Percentiles rank a stretch among this genome's conserved stretches.
Evolutionary conservation across 805 yeast genomes (phyloP).

Genomic region (Limtongozyma cylindracea): DNA sequence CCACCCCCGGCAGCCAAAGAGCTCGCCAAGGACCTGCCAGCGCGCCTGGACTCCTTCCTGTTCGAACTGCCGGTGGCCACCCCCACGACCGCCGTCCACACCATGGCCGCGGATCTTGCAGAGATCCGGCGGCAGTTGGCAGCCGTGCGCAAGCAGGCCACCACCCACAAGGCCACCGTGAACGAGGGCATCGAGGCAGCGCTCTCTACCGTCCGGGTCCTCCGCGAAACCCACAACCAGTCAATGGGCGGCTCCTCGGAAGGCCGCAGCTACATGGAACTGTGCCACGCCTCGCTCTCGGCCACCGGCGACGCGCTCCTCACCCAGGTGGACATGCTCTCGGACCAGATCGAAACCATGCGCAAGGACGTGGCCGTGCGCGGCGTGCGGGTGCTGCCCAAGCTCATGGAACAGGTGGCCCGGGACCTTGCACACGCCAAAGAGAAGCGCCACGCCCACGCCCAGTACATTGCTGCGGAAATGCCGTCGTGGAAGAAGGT

Average conservation of each 20-base stretch:
- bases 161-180: slow-evolving; percentile 27
- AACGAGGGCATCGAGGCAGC: slow-evolving; percentile 23
- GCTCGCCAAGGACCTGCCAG: too few species aligned
- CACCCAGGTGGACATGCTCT: slow-evolving; percentile 71
- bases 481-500: slow-evolving; percentile 71
- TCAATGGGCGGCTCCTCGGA: slow-evolving; percentile 4
- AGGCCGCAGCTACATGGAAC: slow-evolving; percentile 40
- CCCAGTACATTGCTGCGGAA: slow-evolving; percentile 38
- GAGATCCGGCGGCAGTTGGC: too few species aligned
- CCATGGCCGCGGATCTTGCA: too few species aligned
- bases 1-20: too few species aligned
- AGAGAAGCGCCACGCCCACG: slow-evolving; percentile 22
- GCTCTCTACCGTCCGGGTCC: slow-evolving; percentile 8
- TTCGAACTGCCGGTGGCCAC: too few species aligned
- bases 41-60: too few species aligned
- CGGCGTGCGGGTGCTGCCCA: slow-evolving; percentile 59
- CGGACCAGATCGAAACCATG: slow-evolving; percentile 73
- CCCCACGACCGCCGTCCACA: too few species aligned
- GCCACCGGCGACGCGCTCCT: slow-evolving; percentile 52
- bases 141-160: slow-evolving; percentile 30
- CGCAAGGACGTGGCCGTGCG: slow-evolving; percentile 81
- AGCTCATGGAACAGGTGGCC: slow-evolving; percentile 40
- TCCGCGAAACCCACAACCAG: not conserved
- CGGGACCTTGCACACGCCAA: slow-evolving; percentile 41
- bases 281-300: slow-evolving; percentile 47